These are phyloP conservation scores for Colletotrichum tabaci DNA, from an alignment of 2,329 filamentous ascomycete species.

Conservation along the genomic window DNA sequence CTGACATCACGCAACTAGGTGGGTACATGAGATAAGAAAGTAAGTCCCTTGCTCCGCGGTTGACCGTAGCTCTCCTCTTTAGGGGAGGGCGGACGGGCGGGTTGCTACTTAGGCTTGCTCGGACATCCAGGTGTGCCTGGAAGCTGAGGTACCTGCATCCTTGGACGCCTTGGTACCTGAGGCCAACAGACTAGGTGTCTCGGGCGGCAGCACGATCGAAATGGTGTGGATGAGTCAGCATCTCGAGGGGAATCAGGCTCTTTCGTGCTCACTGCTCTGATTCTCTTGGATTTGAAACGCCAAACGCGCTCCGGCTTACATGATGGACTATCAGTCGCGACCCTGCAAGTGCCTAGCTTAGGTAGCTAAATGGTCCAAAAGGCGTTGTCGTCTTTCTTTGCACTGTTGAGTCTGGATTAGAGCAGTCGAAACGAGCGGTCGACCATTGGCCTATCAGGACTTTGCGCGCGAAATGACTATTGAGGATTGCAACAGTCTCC, in stretches of 20 bases:
- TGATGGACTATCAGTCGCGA: not conserved
- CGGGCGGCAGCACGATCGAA: constrained; percentile 2
- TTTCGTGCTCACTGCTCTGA: not conserved
- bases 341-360: not conserved
- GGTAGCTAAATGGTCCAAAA: not conserved
- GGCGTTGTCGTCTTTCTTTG: not conserved
- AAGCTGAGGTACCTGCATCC: constrained; percentile 14
- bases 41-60: not conserved
- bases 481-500: not conserved
- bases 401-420: constrained; percentile 6
- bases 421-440: not conserved
- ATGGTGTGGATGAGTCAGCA: constrained; percentile 26
- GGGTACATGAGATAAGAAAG: constrained; percentile 11
- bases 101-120: constrained; percentile 2
- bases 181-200: constrained; percentile 16
- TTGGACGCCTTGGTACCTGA: constrained; percentile 31
- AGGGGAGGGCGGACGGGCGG: not conserved
- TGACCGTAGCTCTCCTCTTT: not conserved
- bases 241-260: not conserved
- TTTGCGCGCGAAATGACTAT: constrained; percentile 15
- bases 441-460: constrained; percentile 19
- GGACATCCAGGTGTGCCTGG: constrained; percentile 21
- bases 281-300: constrained; percentile 3
- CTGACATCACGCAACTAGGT: constrained; percentile 8
- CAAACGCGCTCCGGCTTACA: constrained; percentile 4